Evolutionary conservation across 805 yeast genomes (phyloP).

Genomic region (Spathaspora girioi): DNA sequence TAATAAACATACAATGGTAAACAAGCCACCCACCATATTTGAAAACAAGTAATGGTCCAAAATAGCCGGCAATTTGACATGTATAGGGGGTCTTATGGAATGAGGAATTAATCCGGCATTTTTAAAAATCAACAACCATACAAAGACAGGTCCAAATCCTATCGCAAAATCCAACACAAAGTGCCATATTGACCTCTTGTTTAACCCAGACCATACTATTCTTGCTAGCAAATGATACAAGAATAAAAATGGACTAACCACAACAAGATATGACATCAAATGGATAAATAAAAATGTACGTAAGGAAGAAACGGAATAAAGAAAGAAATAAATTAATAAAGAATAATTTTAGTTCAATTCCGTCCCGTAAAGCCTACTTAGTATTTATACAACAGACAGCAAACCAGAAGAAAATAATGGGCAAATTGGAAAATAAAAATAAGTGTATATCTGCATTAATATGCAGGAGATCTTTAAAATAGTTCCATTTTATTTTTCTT

Average conservation of each 20-base stretch:
- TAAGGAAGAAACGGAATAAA: background rate
- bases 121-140: slow-evolving; percentile 56
- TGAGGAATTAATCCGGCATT: slow-evolving; percentile 59
- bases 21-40: slow-evolving; percentile 2
- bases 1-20: slow-evolving; percentile 1
- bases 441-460: background rate
- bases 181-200: slow-evolving; percentile 34
- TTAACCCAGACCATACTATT: slow-evolving; percentile 25
- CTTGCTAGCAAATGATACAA: slow-evolving; percentile 8
- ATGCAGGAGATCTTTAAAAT: background rate
- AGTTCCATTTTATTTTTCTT: too few species aligned
- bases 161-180: slow-evolving; percentile 42
- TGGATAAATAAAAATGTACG: background rate
- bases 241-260: slow-evolving; percentile 9
- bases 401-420: background rate
- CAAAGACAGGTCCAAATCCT: slow-evolving; percentile 50
- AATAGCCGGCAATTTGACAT: slow-evolving; percentile 43
- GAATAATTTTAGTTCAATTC: background rate
- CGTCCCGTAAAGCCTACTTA: background rate
- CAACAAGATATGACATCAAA: background rate
- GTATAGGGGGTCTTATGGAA: slow-evolving; percentile 51
- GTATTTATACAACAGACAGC: background rate
- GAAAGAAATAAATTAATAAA: background rate
- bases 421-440: too few species aligned
- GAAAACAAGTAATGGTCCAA: slow-evolving; percentile 38